Conservation (phyloP, 805 yeast genomes). For the Huiozyma naganishii region DNA sequence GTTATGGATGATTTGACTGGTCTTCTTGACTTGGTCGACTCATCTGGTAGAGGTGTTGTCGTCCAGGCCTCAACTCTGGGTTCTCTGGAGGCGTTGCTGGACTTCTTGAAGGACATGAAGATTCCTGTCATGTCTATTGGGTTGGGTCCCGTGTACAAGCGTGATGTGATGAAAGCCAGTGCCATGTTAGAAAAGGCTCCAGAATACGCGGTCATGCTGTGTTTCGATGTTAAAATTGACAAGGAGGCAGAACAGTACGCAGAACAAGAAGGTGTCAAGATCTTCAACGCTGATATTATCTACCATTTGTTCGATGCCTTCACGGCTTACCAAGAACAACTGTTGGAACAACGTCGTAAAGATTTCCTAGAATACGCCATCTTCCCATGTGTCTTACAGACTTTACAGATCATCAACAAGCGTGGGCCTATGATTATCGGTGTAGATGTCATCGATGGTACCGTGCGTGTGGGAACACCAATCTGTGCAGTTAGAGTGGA, state of each 20-base stretch:
- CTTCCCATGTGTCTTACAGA: slow-evolving; percentile 90
- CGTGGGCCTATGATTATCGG: slow-evolving; percentile 99
- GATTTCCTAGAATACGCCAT: slow-evolving; percentile 82
- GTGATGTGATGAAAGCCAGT: slow-evolving; percentile 96
- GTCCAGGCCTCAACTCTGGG: slow-evolving; percentile 98
- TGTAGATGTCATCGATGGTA: slow-evolving; percentile 92
- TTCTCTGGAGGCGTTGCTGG: slow-evolving; percentile 91
- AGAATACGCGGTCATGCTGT: slow-evolving; percentile 92
- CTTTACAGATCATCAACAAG: slow-evolving; percentile 92
- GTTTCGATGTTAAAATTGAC: slow-evolving; percentile 95
- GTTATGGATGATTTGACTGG: slow-evolving; percentile 98
- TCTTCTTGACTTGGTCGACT: slow-evolving; percentile 86
- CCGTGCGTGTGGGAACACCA: slow-evolving; percentile 85
- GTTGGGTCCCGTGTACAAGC: slow-evolving; percentile 93
- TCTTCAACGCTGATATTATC: slow-evolving; percentile 92
- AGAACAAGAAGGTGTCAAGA: slow-evolving; percentile 78
- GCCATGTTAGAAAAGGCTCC: slow-evolving; percentile 96
- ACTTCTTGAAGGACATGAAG: slow-evolving; percentile 96
- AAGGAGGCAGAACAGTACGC: slow-evolving; percentile 99
- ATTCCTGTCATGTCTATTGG: slow-evolving; percentile 99
- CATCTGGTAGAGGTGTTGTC: slow-evolving; percentile 91
- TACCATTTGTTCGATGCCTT: slow-evolving; percentile 94
- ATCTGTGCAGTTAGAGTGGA: slow-evolving; percentile 86
- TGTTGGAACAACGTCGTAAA: slow-evolving; percentile 82
- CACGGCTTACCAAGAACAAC: slow-evolving; percentile 79